Conservation (phyloP, 2,329 filamentous ascomycete genomes). For the Colletotrichum simmondsii region DNA sequence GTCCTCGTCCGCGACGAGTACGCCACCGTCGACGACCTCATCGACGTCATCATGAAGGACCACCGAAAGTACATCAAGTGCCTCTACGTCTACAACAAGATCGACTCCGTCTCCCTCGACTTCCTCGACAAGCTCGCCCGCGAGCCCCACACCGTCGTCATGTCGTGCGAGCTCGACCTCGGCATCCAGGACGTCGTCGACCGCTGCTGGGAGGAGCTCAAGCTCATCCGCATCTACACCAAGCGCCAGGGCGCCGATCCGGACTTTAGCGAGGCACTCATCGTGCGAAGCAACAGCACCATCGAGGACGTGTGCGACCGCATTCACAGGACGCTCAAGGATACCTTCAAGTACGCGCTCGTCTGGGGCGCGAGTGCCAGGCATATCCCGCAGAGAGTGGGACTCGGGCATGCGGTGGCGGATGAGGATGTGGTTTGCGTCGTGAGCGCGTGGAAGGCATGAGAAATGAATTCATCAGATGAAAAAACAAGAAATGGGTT, state of each 20-base stretch:
- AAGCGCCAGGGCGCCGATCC: slow-evolving; percentile 95
- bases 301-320: slow-evolving; percentile 98
- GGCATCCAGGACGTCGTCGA: slow-evolving; percentile 95
- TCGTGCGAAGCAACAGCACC: slow-evolving; percentile 86
- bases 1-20: slow-evolving; percentile 95
- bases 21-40: slow-evolving; percentile 96
- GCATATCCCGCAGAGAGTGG: slow-evolving; percentile 94
- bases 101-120: slow-evolving; percentile 93
- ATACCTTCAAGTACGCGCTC: slow-evolving; percentile 98
- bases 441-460: slow-evolving; percentile 72
- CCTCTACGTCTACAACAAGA: slow-evolving; percentile 99
- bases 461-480: slow-evolving; percentile 30
- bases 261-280: slow-evolving; percentile 89
- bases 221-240: slow-evolving; percentile 92
- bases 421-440: slow-evolving; percentile 78
- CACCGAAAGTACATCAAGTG: slow-evolving; percentile 97
- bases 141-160: slow-evolving; percentile 94
- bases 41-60: slow-evolving; percentile 99
- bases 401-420: slow-evolving; percentile 81
- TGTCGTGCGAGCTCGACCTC: slow-evolving; percentile 96
- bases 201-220: slow-evolving; percentile 92
- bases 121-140: slow-evolving; percentile 92
- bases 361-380: slow-evolving; percentile 98
- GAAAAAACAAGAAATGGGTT: slow-evolving; percentile 3
- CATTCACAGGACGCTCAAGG: slow-evolving; percentile 93